Base-by-base conservation (phyloP, 2,329 filamentous ascomycete genomes). In the Bisporella sp. region DNA sequence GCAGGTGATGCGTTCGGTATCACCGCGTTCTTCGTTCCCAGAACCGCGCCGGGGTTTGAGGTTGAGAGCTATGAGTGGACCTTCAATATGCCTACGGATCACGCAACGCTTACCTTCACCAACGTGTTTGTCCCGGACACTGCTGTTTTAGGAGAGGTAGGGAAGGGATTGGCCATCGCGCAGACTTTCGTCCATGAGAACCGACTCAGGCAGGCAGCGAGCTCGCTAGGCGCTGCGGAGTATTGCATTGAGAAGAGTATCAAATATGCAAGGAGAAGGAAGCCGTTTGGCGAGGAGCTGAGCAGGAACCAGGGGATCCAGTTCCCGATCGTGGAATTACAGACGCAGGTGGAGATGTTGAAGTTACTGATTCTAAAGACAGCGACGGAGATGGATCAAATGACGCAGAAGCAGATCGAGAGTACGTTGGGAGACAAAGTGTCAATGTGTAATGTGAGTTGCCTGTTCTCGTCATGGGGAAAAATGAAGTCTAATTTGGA, bases 391-490 rank as follows among this genome's bases (percentile, higher is more conserved):
- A 84, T 84, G 81, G 81, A 84, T 57, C 67, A 66, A 2, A 72
- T 78, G 67, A 70, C 70, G 13, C 69, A 64, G 28, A 62, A 62
- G 47, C 65, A 67, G 47, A 69, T 84, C 31, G 80, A 83, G 66
- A 71, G 69, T 60, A 71, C 71, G 55, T 67, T 84, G n/a, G 77
- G 77, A 29, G 77, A 81, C 61, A 79, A 81, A 60, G 78, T 84
- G 31, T 74, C 71, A 48, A 83, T 84, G 80, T 84, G 81, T 65
- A 84, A 83, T 59, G 58, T 59, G 35, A 43, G 90, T 31, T 90
- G 1, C 90, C 87, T 9, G 83, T 85, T 31, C 90, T 88, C 82
- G 82, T 82, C 67, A 96, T 89, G 21, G 21, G 89, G 90, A 96
- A 76, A 84, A 87, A 66, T 96, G 92, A 92, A 21, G 21, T 21